Evolutionary conservation across 1,139 yeast species (phyloP).

Genomic region (Eremothecium coryli): DNA sequence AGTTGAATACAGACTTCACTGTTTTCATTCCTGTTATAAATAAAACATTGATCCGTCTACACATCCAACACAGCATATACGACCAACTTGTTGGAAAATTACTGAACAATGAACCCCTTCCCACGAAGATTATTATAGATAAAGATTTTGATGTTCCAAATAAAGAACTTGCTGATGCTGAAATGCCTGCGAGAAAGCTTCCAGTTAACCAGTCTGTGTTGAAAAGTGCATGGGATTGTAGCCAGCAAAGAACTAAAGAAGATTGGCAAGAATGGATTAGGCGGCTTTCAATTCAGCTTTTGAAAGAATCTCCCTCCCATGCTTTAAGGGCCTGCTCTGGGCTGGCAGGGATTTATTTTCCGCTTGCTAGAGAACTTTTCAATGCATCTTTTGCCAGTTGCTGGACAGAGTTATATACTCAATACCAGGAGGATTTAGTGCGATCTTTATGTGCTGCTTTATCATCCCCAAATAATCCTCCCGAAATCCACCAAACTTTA

Average conservation of each 20-base stretch:
- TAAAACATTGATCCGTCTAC: slow-evolving; percentile 53
- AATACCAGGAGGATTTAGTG: slow-evolving; percentile 83
- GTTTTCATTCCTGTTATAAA: slow-evolving; percentile 84
- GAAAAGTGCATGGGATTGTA: slow-evolving; percentile 86
- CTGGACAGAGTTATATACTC: slow-evolving; percentile 90
- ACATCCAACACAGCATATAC: slow-evolving; percentile 63
- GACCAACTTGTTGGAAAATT: slow-evolving; percentile 75
- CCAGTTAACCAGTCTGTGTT: slow-evolving; percentile 40
- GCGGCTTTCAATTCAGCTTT: slow-evolving; percentile 70
- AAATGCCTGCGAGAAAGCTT: slow-evolving; percentile 61
- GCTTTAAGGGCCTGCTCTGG: slow-evolving; percentile 91
- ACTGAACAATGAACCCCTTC: slow-evolving; percentile 80
- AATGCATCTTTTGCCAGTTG: slow-evolving; percentile 94
- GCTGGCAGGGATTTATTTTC: slow-evolving; percentile 79
- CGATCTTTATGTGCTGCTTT: slow-evolving; percentile 80
- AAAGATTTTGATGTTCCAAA: slow-evolving; percentile 53
- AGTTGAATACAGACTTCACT: slow-evolving; percentile 74
- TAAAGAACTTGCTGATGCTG: slow-evolving; percentile 56
- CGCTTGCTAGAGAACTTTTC: slow-evolving; percentile 82
- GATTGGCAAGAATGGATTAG: slow-evolving; percentile 99
- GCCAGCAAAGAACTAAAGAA: slow-evolving; percentile 79
- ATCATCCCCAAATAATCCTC: slow-evolving; percentile 86
- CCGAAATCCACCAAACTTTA: slow-evolving; percentile 86
- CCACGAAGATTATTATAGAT: slow-evolving; percentile 65
- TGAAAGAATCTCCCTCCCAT: slow-evolving; percentile 91